Conservation (phyloP, 2,329 filamentous ascomycete species). For the Ceratocystis papillata region DNA sequence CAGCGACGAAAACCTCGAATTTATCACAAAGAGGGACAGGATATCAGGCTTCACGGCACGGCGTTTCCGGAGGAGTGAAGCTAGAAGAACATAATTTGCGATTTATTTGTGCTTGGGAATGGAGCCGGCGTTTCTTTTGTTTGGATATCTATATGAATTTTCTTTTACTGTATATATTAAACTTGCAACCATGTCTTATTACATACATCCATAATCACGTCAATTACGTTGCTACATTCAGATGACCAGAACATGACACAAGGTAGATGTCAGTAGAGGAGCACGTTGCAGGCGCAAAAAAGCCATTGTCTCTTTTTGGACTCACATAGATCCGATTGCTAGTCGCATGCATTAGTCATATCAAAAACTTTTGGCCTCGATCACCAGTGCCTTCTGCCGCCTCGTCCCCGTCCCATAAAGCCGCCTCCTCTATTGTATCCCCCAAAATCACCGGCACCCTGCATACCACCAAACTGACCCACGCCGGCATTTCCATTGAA, state of each 20-base stretch:
- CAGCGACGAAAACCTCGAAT: constrained; percentile 16
- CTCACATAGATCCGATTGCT: background rate
- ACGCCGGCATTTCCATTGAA: constrained; percentile 13
- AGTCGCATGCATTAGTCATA: background rate
- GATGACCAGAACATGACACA: no score
- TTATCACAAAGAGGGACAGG: background rate
- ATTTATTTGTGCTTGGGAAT: background rate
- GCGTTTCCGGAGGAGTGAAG: background rate
- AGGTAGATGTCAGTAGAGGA: no score
- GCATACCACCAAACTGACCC: constrained; percentile 20
- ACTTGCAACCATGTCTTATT: background rate
- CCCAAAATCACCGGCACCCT: constrained; percentile 19
- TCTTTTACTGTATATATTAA: background rate
- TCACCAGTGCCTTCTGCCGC: constrained; percentile 23
- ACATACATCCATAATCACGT: background rate
- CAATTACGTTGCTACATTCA: background rate
- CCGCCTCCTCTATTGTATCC: constrained; percentile 22
- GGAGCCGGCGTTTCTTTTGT: constrained; percentile 3
- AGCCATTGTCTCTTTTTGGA: background rate
- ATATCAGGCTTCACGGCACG: background rate
- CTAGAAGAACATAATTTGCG: background rate
- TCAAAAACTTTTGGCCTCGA: background rate
- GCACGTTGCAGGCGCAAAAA: background rate
- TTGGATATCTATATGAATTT: background rate
- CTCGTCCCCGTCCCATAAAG: constrained; percentile 20